phyloP scores from a whole-genome alignment of 2,329 filamentous ascomycete species.

The Exserohilum rostratum region DNA sequence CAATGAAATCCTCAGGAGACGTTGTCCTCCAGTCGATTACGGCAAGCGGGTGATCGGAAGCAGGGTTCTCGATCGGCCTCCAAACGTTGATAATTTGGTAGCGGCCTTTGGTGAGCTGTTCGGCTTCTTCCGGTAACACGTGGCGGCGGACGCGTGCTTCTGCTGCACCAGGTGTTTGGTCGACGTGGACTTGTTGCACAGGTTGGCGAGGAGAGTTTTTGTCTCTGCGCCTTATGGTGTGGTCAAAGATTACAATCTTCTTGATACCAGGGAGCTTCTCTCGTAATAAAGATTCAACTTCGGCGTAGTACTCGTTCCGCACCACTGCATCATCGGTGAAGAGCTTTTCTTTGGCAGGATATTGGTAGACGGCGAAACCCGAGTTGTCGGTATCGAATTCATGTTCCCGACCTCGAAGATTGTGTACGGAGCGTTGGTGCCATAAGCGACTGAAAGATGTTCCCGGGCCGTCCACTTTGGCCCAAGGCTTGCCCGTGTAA shows the following conservation, averaged over 20 bases:
- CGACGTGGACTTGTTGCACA: constrained; percentile 73
- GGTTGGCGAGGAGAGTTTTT: constrained; percentile 66
- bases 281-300: constrained; percentile 64
- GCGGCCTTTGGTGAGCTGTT: constrained; percentile 62
- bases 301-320: constrained; percentile 64
- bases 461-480: constrained; percentile 67
- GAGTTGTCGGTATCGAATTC: constrained; percentile 63
- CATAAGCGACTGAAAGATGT: constrained; percentile 59
- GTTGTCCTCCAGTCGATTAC: constrained; percentile 70
- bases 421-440: constrained; percentile 57
- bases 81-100: constrained; percentile 75
- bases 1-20: constrained; percentile 62
- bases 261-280: constrained; percentile 62
- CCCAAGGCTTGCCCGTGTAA: constrained; percentile 63
- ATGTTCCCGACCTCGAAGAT: constrained; percentile 59
- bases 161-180: constrained; percentile 70
- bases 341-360: constrained; percentile 59
- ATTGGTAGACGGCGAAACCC: constrained; percentile 63
- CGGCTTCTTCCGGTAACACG: constrained; percentile 60
- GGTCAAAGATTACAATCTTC: constrained; percentile 73
- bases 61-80: constrained; percentile 68
- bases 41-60: constrained; percentile 71
- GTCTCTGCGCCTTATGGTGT: constrained; percentile 67
- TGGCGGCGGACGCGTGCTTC: constrained; percentile 67
- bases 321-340: constrained; percentile 65